These are phyloP conservation scores for Blastobotrys aristatus DNA, from an alignment of 1,139 yeast genomes.

Conservation along the genomic window DNA sequence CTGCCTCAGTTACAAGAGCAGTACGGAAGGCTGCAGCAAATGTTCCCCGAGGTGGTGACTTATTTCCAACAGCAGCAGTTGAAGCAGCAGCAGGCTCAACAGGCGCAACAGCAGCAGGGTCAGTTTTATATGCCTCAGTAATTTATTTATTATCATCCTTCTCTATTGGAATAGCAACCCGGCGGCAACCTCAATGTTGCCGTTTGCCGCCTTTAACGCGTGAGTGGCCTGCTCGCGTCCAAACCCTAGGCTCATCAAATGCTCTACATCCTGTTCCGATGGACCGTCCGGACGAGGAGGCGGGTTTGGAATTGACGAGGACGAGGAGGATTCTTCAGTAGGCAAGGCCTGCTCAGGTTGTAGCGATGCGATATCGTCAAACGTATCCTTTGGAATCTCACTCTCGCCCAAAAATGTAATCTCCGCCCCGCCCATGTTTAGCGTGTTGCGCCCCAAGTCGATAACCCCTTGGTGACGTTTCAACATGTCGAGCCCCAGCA, in stretches of 20 bases:
- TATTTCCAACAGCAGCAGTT: conserved; percentile 21
- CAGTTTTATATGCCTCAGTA: conserved; percentile 10
- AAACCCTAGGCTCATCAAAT: conserved; percentile 67
- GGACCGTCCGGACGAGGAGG: conserved; percentile 18
- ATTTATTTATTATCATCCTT: neutral
- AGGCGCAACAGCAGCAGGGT: conserved; percentile 11
- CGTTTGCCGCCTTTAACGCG: conserved; percentile 64
- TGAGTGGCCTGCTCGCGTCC: conserved; percentile 53
- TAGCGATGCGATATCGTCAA: neutral
- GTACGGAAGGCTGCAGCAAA: conserved; percentile 28
- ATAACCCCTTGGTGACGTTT: conserved; percentile 81
- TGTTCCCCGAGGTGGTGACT: conserved; percentile 30
- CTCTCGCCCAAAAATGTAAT: conserved; percentile 68
- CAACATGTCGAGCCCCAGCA: conserved; percentile 72
- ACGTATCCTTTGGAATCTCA: conserved; percentile 50
- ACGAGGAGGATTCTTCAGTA: neutral
- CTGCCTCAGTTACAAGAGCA: conserved; percentile 29
- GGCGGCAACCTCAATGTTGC: conserved; percentile 84
- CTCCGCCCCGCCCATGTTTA: conserved; percentile 66
- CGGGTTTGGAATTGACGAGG: conserved; percentile 15
- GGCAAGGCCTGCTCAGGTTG: neutral
- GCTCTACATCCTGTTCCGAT: conserved; percentile 47
- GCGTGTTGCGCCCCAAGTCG: conserved; percentile 63
- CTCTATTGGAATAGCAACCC: conserved; percentile 50
- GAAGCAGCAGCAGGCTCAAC: conserved; percentile 3